Evolutionary conservation across 2,329 filamentous ascomycete genomes (phyloP), one percentile per base, ranked within the genome.

Genomic region (Aspergillus tamarii): DNA sequence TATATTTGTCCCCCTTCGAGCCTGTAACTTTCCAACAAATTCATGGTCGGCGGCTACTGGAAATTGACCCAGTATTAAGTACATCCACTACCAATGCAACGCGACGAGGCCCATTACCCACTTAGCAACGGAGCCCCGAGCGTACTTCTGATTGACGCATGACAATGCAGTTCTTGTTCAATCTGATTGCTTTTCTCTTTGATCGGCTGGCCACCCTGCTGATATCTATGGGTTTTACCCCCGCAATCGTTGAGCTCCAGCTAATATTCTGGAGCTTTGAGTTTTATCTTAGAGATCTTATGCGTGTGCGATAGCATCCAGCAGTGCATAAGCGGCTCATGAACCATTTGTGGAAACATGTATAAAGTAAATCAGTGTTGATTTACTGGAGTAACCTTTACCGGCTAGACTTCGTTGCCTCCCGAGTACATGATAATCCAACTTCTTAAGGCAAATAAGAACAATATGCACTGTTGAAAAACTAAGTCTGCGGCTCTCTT

Each of bases 1-100:
- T 19, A 30, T 45, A 34, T 19, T 39, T 26, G 48, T 63, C 57
- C 57, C 57, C 53, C 56, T 52, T 45, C 41, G 39, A 41, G 56
- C 34, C 52, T 41, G 34, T 21, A 32, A n/a, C 52, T 36, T n/a
- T 23, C 10, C 4, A 21, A 12, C n/a, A 3, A 36, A 36, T 54
- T 23, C 12, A 34, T 36, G 30, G 32, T n/a, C 30, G n/a, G 52
- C 52, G 30, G 30, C 28, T 54, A 32, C 50, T n/a, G 52, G 52
- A 54, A 54, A 54, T 54, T 54, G n/a, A 36, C 30, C 52, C 30
- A 34, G 30, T 12, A 10, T 3, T 3, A 26, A 26, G 26, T 26
- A 26, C 26, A 26, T 4, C 5, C 30, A 19, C 52, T 34, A 36
- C n/a, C 52, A 28, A 36, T 53, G 50, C 45, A 26, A 11, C 21